These are phyloP conservation scores for Prillingera fragicola DNA, from an alignment of 1,284 basidiomycete genomes.

Conservation along the genomic window DNA sequence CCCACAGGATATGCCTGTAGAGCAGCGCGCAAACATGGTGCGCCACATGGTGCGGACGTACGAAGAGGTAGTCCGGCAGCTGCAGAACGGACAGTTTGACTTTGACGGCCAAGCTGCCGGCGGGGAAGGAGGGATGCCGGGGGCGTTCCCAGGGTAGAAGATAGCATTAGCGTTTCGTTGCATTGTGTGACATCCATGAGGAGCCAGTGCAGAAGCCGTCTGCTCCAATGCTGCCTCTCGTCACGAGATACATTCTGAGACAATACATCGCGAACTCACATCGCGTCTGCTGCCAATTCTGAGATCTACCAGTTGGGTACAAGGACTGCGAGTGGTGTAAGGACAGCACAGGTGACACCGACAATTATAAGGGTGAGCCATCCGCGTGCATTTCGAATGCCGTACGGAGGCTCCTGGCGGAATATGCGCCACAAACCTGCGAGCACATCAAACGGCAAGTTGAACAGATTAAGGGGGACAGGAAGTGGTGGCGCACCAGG, in stretches of 20 bases:
- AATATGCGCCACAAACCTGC: constrained; percentile 4
- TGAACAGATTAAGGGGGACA: constrained; percentile 22
- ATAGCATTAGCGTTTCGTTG: no score
- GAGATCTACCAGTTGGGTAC: constrained; percentile 9
- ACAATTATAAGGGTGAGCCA: constrained; percentile 16
- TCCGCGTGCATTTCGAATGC: constrained; percentile 11
- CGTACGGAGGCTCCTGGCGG: constrained; percentile 8
- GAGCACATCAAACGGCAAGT: constrained; percentile 18
- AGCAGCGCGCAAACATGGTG: constrained; percentile 9
- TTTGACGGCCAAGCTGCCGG: constrained; percentile 1
- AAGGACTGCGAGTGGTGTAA: constrained; percentile 10
- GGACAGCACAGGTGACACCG: constrained; percentile 9
- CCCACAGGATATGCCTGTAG: constrained; percentile 10
- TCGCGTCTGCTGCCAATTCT: not conserved
- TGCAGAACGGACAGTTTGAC: constrained; percentile 9
- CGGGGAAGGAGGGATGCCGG: constrained; percentile 7
- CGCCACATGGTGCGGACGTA: constrained; percentile 14
- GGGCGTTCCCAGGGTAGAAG: constrained; percentile 11
- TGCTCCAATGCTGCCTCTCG: no score
- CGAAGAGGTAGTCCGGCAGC: constrained; percentile 12
- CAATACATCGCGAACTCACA: not conserved
- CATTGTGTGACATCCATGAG: no score
- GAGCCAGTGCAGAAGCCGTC: no score
- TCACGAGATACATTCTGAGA: not conserved
- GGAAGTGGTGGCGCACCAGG: constrained; percentile 11